phyloP scores from a whole-genome alignment of 768 basidiomycete genomes.

The Trametes elegans region DNA sequence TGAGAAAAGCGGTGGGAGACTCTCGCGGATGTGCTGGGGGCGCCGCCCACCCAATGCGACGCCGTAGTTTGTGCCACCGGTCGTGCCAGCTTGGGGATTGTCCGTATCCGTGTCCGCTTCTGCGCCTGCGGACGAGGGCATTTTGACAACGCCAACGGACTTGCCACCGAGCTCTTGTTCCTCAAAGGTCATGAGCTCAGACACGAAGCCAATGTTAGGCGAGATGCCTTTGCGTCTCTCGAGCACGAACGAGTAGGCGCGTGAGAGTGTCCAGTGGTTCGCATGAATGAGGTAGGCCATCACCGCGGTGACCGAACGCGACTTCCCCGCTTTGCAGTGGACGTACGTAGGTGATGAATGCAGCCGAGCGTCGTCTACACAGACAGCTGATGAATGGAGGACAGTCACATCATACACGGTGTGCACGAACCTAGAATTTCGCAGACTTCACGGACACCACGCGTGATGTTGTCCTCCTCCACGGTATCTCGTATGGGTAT shows the following conservation, averaged over 20 bases:
- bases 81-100: constrained; percentile 25
- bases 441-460: constrained; percentile 82
- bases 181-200: constrained; percentile 95
- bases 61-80: constrained; percentile 34
- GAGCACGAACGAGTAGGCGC: constrained; percentile 88
- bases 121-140: constrained; percentile 29
- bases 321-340: constrained; percentile 96
- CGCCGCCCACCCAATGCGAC: constrained; percentile 50
- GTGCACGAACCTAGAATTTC: constrained; percentile 71
- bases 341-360: constrained; percentile 91
- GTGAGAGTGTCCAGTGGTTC: constrained; percentile 93
- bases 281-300: constrained; percentile 98
- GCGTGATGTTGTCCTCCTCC: constrained; percentile 86
- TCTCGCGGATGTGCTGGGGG: constrained; percentile 70
- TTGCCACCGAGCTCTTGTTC: constrained; percentile 84
- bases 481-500: constrained; percentile 96
- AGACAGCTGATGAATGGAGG: not conserved
- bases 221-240: constrained; percentile 93
- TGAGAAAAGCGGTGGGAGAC: constrained; percentile 58
- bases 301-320: constrained; percentile 92
- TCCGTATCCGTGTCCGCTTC: constrained; percentile 30
- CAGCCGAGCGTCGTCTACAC: constrained; percentile 82
- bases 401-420: not conserved
- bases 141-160: constrained; percentile 62
- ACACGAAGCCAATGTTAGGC: constrained; percentile 97